These are phyloP conservation scores for Kwoniella heveanensis DNA, from an alignment of 768 basidiomycete genomes.

Conservation along the genomic window DNA sequence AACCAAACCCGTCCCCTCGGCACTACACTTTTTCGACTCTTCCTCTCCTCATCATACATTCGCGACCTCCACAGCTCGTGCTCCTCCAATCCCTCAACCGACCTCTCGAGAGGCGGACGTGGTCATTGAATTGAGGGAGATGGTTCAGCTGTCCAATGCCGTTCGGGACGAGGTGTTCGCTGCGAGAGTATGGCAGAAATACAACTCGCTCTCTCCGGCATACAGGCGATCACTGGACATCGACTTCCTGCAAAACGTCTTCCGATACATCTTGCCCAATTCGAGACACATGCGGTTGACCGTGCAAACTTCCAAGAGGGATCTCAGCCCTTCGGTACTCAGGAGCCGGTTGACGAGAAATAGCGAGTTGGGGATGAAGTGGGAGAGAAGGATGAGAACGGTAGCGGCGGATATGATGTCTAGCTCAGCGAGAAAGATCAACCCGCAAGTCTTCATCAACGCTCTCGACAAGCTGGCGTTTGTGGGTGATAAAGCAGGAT, in stretches of 20 bases:
- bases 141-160: not conserved
- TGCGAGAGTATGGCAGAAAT: constrained; percentile 19
- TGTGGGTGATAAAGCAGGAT: constrained; percentile 17
- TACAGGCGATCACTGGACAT: constrained; percentile 15
- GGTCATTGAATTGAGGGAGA: not conserved
- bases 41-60: not conserved
- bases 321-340: not conserved
- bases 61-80: not conserved
- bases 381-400: constrained; percentile 22
- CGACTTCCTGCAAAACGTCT: constrained; percentile 16
- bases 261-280: constrained; percentile 21
- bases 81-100: not conserved
- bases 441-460: constrained; percentile 15
- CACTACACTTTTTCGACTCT: not conserved
- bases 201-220: constrained; percentile 9
- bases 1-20: not conserved
- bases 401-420: constrained; percentile 22
- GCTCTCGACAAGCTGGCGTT: constrained; percentile 15
- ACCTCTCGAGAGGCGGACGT: not conserved
- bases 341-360: constrained; percentile 5
- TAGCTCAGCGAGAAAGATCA: constrained; percentile 1
- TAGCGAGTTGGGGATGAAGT: constrained; percentile 15
- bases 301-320: not conserved
- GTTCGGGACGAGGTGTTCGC: constrained; percentile 6
- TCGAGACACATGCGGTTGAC: constrained; percentile 1